Evolutionary conservation across 2,329 filamentous ascomycete genomes (phyloP).

Genomic region (Apiospora malaysiana): DNA sequence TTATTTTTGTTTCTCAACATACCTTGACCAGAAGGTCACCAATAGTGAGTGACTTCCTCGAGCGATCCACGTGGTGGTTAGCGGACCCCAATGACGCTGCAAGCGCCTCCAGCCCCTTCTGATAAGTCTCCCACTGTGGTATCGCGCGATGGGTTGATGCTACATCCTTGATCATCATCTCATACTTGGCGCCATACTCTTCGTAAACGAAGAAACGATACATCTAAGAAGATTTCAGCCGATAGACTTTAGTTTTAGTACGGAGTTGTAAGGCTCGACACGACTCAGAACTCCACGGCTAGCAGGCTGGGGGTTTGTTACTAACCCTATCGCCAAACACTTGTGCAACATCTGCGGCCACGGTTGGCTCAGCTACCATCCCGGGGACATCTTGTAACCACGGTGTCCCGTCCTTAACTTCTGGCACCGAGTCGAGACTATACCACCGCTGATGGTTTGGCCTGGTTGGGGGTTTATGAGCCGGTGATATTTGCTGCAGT

Average conservation of each 20-base stretch:
- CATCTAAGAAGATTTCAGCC: slow-evolving; percentile 58
- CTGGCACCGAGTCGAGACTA: slow-evolving; percentile 54
- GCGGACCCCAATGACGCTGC: slow-evolving; percentile 75
- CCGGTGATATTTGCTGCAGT: slow-evolving; percentile 39
- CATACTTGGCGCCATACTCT: slow-evolving; percentile 90
- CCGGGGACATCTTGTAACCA: slow-evolving; percentile 56
- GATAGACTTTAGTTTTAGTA: slow-evolving; percentile 9
- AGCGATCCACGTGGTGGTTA: slow-evolving; percentile 65
- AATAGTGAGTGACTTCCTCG: slow-evolving; percentile 79
- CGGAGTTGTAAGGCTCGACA: not conserved
- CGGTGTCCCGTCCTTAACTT: slow-evolving; percentile 44
- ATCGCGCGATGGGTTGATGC: slow-evolving; percentile 70
- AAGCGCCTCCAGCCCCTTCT: slow-evolving; percentile 83
- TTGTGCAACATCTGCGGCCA: slow-evolving; percentile 65
- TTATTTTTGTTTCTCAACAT: slow-evolving; percentile 20
- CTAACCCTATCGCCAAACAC: slow-evolving; percentile 65
- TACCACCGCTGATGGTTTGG: slow-evolving; percentile 51
- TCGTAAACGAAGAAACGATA: slow-evolving; percentile 85
- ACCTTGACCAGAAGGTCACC: slow-evolving; percentile 92
- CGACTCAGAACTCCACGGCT: not conserved
- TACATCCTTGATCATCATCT: slow-evolving; percentile 81
- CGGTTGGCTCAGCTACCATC: slow-evolving; percentile 62
- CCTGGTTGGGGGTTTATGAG: slow-evolving; percentile 30
- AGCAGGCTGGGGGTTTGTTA: not conserved
- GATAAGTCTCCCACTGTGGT: slow-evolving; percentile 78